Conservation (phyloP, 75 land plant genomes). For the Selaginella tamariscina region DNA sequence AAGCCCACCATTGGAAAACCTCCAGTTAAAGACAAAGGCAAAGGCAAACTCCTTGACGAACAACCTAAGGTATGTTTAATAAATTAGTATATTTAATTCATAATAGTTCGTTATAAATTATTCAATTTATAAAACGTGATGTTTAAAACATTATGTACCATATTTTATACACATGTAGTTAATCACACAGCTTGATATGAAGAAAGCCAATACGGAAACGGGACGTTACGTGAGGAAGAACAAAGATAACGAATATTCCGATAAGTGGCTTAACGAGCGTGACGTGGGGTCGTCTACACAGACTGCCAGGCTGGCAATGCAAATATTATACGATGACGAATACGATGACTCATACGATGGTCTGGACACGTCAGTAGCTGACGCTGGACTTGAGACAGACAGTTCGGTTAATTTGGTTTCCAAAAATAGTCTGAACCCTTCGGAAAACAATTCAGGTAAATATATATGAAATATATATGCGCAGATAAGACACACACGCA, state of each 20-base stretch:
- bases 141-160: too few relatives aligned
- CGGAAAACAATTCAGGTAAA: too few relatives aligned
- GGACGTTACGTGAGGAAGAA: slow-evolving; percentile 16
- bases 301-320: slow-evolving; percentile 44
- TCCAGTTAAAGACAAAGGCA: slow-evolving; percentile 60
- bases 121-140: too few relatives aligned
- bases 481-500: too few relatives aligned
- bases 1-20: slow-evolving; percentile 29
- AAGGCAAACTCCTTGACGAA: slow-evolving; percentile 43
- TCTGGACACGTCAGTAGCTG: slow-evolving; percentile 51
- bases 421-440: not conserved
- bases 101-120: too few relatives aligned
- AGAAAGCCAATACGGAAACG: slow-evolving; percentile 2
- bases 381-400: slow-evolving; percentile 50
- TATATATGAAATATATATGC: too few relatives aligned
- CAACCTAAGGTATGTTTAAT: too few relatives aligned
- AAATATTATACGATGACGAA: slow-evolving; percentile 70
- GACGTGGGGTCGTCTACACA: slow-evolving; percentile 31
- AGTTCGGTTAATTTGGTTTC: slow-evolving; percentile 22
- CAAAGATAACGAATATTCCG: slow-evolving; percentile 25
- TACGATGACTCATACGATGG: slow-evolving; percentile 99
- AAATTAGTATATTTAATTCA: too few relatives aligned
- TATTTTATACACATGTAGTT: too few relatives aligned
- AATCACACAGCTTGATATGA: too few relatives aligned
- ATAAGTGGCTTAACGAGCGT: slow-evolving; percentile 35